A percentile compares a stretch with the other conserved stretches of the same genome.
These are phyloP conservation scores for Neoarthrinium moseri DNA, from an alignment of 2,329 filamentous ascomycete genomes.

Conservation along the genomic window DNA sequence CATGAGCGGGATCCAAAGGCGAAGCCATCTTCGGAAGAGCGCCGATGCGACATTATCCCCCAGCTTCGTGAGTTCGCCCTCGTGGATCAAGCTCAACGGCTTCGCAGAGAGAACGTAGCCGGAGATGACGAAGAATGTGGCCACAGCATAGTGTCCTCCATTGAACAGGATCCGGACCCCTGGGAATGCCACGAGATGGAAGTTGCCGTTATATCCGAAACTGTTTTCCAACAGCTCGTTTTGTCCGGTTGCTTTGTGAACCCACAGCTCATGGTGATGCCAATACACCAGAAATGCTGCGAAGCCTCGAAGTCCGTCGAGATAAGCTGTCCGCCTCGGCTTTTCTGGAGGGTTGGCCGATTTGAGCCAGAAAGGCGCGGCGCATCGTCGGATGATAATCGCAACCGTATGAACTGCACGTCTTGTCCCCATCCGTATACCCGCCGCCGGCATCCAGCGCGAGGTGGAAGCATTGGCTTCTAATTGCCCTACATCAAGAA, in stretches of 20 bases:
- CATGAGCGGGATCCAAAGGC: conserved; percentile 51
- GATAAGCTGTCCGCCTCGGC: conserved; percentile 54
- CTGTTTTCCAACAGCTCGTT: conserved; percentile 48
- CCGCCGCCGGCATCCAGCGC: conserved; percentile 25
- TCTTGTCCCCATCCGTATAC: conserved; percentile 5
- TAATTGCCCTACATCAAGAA: conserved; percentile 31
- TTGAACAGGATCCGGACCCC: conserved; percentile 58
- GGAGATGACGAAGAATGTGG: conserved; percentile 57
- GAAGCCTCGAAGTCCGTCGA: conserved; percentile 66
- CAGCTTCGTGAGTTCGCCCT: conserved; percentile 38
- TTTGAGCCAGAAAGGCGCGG: conserved; percentile 14
- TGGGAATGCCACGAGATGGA: conserved; percentile 53
- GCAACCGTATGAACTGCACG: not conserved
- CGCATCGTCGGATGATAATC: conserved; percentile 2
- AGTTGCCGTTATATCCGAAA: conserved; percentile 47
- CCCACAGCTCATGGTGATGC: conserved; percentile 60
- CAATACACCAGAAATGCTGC: conserved; percentile 66
- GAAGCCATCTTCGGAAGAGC: conserved; percentile 48
- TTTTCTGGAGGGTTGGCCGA: conserved; percentile 17
- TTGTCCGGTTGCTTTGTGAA: conserved; percentile 39
- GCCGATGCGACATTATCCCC: conserved; percentile 44
- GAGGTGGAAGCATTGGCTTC: conserved; percentile 11
- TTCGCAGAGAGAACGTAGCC: conserved; percentile 56
- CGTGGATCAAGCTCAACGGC: conserved; percentile 44
- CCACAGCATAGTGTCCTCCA: conserved; percentile 60